Evolutionary conservation across 768 basidiomycete species (phyloP), one percentile per base, ranked within the genome.

Genomic region (Asterophora parasitica): DNA sequence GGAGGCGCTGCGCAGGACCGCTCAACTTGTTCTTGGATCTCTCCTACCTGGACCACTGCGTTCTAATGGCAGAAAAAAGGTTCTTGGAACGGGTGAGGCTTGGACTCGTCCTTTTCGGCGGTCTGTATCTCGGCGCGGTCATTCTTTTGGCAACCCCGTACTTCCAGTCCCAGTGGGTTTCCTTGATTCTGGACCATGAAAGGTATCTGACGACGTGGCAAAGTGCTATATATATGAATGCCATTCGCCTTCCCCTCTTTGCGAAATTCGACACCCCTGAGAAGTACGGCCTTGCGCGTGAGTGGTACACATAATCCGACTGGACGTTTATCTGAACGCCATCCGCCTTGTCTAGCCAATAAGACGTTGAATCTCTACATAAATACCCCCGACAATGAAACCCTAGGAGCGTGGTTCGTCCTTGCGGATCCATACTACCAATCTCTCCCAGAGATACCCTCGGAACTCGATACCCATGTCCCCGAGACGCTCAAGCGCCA

Each of bases 361-460:
- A 92, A 89, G 62, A 85, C 88, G 0, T 64, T 78, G 40, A 89
- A 93, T 57, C 61, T 92, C 40, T 68, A 78, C 46, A 69, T 96
- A 7, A 64, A 68, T 11, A 92, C 92, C 0, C 58, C 78, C 0
- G 94, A 98, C 62, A 87, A 89, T 49, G 78, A 85, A 49, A 76
- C 74, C 0, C 62, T 97, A 33, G 94, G 94, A 12, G 86, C 91
- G 15, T 93, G 91, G 91, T 89, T 90, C 63, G 67, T 87, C 35
- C 72, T 92, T 4, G 79, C 88, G 0, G 82, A 91, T 42, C 58
- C 69, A 1, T 76, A 76, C 56, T 88, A 87, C 62, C 78, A 75
- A 42, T 67, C 68, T 8, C 60, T 78, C 40, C 67, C 75, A 2
- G 44, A 62, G 5, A 66, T 76, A 17, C 66, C 73, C 3, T 52